Conservation (phyloP, 2,329 filamentous ascomycete genomes). For the Trichothecium sympodiale region DNA sequence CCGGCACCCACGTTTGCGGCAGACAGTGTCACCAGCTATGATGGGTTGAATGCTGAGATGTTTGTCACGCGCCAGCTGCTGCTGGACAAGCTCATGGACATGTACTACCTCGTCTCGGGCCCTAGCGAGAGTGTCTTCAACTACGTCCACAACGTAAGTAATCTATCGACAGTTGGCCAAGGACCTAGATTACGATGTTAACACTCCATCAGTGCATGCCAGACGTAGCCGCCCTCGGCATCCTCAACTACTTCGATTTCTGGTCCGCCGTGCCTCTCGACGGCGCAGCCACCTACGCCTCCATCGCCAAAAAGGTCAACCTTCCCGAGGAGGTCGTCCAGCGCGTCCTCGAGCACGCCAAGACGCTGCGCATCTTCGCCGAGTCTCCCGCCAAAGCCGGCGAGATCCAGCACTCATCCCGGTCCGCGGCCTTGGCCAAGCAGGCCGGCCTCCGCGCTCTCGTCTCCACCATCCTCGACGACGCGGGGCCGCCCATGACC, state of each 20-base stretch:
- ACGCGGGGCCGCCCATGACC: slow-evolving; percentile 24
- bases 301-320: slow-evolving; percentile 23
- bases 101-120: slow-evolving; percentile 33
- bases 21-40: slow-evolving; percentile 30
- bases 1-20: slow-evolving; percentile 28
- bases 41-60: slow-evolving; percentile 26
- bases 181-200: too few species aligned
- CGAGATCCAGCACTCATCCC: slow-evolving; percentile 22
- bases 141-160: slow-evolving; percentile 26
- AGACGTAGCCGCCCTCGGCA: slow-evolving; percentile 30
- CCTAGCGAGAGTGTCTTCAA: slow-evolving; percentile 39
- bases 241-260: slow-evolving; percentile 41
- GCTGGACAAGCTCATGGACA: slow-evolving; percentile 31
- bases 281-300: slow-evolving; percentile 29
- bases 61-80: slow-evolving; percentile 32
- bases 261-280: slow-evolving; percentile 37
- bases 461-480: slow-evolving; percentile 24
- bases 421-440: slow-evolving; percentile 24
- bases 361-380: slow-evolving; percentile 26
- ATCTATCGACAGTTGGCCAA: background rate
- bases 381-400: slow-evolving; percentile 12
- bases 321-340: slow-evolving; percentile 26
- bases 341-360: slow-evolving; percentile 25
- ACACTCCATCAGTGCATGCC: slow-evolving; percentile 24
- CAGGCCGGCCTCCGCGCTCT: slow-evolving; percentile 21